These are phyloP conservation scores for Phialophora verrucosa DNA, from an alignment of 2,329 filamentous ascomycete species.

Conservation along the genomic window DNA sequence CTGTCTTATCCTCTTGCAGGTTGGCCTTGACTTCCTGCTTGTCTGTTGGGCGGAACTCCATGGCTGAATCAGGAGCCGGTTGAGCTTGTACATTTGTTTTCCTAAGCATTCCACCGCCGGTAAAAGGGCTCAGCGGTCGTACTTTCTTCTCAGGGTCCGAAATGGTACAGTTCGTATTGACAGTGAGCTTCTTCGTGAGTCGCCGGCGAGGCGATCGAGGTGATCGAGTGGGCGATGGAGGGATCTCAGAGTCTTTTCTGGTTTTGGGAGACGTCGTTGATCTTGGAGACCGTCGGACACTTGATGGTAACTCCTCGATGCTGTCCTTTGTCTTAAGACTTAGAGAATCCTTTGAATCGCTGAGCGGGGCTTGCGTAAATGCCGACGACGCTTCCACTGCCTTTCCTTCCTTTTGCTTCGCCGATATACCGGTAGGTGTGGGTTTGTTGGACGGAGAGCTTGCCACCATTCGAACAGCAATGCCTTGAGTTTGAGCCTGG, in stretches of 20 bases:
- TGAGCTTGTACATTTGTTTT: slow-evolving; percentile 24
- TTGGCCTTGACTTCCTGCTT: slow-evolving; percentile 26
- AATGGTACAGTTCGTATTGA: slow-evolving; percentile 30
- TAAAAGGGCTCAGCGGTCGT: slow-evolving; percentile 38
- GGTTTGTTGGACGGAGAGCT: not conserved
- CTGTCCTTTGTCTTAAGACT: slow-evolving; percentile 36
- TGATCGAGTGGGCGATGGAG: slow-evolving; percentile 27
- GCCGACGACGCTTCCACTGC: slow-evolving; percentile 4
- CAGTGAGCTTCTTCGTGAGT: slow-evolving; percentile 33
- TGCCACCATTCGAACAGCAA: not conserved
- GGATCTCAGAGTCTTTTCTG: slow-evolving; percentile 19
- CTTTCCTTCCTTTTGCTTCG: not conserved
- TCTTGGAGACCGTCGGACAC: slow-evolving; percentile 32
- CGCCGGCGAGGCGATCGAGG: slow-evolving; percentile 22
- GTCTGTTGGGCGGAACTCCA: slow-evolving; percentile 35
- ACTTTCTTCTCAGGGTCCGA: slow-evolving; percentile 29
- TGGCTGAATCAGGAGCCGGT: slow-evolving; percentile 30
- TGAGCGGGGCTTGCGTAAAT: slow-evolving; percentile 6
- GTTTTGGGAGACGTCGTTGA: slow-evolving; percentile 9
- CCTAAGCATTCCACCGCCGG: slow-evolving; percentile 35
- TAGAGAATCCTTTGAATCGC: slow-evolving; percentile 29
- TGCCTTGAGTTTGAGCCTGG: not conserved
- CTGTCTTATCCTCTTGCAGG: slow-evolving; percentile 5
- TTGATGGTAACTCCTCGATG: slow-evolving; percentile 33
- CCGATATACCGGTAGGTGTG: not conserved